phyloP scores from a whole-genome alignment of 345 rosid genomes.

The Dipteronia sinensis region DNA sequence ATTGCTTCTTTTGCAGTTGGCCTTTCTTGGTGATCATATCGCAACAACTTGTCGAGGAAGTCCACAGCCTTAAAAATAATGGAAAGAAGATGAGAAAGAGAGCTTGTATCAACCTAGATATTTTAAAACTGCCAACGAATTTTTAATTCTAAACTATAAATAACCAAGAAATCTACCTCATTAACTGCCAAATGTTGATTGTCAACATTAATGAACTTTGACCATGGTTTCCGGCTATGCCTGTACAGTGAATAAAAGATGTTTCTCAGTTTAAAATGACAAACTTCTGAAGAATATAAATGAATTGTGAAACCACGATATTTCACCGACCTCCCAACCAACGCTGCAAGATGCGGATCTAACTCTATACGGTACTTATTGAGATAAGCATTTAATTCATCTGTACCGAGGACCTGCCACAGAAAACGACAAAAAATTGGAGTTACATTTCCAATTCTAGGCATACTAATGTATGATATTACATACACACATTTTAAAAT shows the following conservation, averaged over 20 bases:
- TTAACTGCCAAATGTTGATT: conserved; percentile 92
- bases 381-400: conserved; percentile 80
- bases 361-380: conserved; percentile 83
- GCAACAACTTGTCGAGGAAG: conserved; percentile 92
- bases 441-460: conserved; percentile 10
- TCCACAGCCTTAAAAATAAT: conserved; percentile 68
- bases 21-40: conserved; percentile 97
- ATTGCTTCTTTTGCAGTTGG: conserved; percentile 98
- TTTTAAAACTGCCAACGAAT: neutral
- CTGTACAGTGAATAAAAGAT: conserved; percentile 34
- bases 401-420: conserved; percentile 86
- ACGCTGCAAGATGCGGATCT: conserved; percentile 87
- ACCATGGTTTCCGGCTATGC: conserved; percentile 94
- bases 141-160: neutral
- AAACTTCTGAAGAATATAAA: neutral
- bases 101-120: neutral
- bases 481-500: neutral
- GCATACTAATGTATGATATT: neutral
- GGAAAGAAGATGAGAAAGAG: neutral
- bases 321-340: conserved; percentile 76
- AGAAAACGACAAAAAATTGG: neutral
- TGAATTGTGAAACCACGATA: neutral
- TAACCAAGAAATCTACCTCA: conserved; percentile 56
- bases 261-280: conserved; percentile 7
- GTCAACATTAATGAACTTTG: conserved; percentile 80